Evolutionary conservation across 169 alveolate genomes (phyloP), one percentile per base, ranked within the genome.

Genomic region (Plasmodium gaboni): DNA sequence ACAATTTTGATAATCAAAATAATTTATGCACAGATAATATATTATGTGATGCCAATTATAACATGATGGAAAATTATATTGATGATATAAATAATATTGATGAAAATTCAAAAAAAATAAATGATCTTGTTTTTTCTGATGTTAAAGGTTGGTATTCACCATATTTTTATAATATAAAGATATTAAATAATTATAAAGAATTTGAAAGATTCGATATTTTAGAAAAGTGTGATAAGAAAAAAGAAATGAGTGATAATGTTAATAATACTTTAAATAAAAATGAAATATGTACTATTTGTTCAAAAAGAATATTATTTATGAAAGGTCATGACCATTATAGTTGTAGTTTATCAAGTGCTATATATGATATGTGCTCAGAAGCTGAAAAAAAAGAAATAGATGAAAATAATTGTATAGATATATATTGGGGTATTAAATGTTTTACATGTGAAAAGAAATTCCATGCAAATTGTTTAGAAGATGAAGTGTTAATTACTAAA

Each of bases 91-190:
- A 6, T 48, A 46, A n/a, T 2, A 32, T 78, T 13, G 69, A 78
- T 9, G 78, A 78, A 42, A 67, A 50, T 65, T 64, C 13, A 13
- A 78, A 78, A 28, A 78, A 78, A 38, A 80, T 57, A 80, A 17
- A 17, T 60, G 85, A 68, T 55, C 59, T 80, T 22, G 59, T 63
- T 22, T 80, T 55, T 60, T 80, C 90, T 51, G 90, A 80, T 80
- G 26, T 68, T 8, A 80, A 80, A 38, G 90, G 90, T 1, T 80
- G 90, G 90, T 80, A 80, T 80, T 80, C 90, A 10, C 90, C 90
- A 24, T 60, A 80, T 72, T 80, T 80, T 71, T 80, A 80, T 48
- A 80, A 80, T 68, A 80, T 80, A 32, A 80, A 80, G 51, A 74
- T 80, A 48, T 71, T 80, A 50, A 53, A 32, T 15, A 32, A 69